These are phyloP conservation scores for Ecytonucleospora hepatopenaei DNA, from an alignment of 371 early-diverging fungal genomes.

Conservation along the genomic window DNA sequence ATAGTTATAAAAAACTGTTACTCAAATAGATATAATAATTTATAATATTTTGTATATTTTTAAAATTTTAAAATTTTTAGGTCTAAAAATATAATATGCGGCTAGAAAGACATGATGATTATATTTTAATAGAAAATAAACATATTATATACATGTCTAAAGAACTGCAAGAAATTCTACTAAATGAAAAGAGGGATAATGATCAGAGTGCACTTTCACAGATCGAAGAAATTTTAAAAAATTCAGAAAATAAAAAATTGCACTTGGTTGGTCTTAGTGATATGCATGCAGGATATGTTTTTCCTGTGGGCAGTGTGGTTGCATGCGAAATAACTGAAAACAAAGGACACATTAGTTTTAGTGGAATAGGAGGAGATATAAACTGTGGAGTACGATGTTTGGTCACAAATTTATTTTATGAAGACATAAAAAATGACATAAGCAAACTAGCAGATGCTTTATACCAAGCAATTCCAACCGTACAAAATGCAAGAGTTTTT, in stretches of 20 bases:
- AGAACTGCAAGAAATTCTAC: background rate
- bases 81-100: background rate
- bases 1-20: no score
- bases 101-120: background rate
- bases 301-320: conserved; percentile 55
- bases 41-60: no score
- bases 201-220: background rate
- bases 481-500: conserved; percentile 2
- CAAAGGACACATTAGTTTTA: conserved; percentile 36
- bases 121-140: background rate
- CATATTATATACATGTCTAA: background rate
- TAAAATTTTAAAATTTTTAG: no score
- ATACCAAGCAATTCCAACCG: background rate
- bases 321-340: conserved; percentile 34
- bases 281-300: conserved; percentile 53
- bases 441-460: background rate
- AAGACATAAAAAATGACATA: background rate
- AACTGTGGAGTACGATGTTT: conserved; percentile 57
- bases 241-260: background rate
- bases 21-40: no score
- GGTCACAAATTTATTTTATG: conserved; percentile 25
- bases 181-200: no score
- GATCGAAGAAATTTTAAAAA: background rate
- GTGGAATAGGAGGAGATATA: conserved; percentile 56
- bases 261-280: conserved; percentile 51